phyloP scores from a whole-genome alignment of 2,329 filamentous ascomycete species.

The Orbilia blumenaviensis region DNA sequence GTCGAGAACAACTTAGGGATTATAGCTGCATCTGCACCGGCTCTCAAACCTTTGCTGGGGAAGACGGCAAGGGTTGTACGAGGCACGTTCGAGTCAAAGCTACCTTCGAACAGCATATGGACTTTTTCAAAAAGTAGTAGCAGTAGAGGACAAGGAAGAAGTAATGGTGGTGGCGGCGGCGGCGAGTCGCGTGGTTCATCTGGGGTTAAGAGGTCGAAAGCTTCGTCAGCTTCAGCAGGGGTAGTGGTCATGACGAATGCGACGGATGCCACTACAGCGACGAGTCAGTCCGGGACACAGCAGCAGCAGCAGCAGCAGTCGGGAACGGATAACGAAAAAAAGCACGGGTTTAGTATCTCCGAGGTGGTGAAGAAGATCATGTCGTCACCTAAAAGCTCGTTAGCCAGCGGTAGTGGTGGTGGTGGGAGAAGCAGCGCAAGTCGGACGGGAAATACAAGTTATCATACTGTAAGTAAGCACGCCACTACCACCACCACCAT shows the following conservation, averaged over 20 bases:
- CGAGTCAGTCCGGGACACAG: constrained; percentile 13
- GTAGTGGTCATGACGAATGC: not conserved
- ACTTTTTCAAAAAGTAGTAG: constrained; percentile 1
- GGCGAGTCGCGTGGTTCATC: constrained; percentile 9
- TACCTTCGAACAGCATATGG: constrained; percentile 26
- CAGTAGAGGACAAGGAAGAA: not conserved
- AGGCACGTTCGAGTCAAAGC: constrained; percentile 21
- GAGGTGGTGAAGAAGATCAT: constrained; percentile 36
- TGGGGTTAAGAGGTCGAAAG: constrained; percentile 16
- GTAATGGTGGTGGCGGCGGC: not conserved
- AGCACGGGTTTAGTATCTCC: constrained; percentile 21
- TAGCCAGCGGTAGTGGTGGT: not conserved
- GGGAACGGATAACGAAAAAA: not conserved
- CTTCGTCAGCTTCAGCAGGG: constrained; percentile 7
- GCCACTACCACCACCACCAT: no score
- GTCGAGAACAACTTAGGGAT: constrained; percentile 51
- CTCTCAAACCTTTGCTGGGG: constrained; percentile 41
- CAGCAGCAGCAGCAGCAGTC: no score
- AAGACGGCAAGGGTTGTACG: constrained; percentile 32
- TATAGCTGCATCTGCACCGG: constrained; percentile 50
- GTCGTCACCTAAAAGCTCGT: constrained; percentile 20
- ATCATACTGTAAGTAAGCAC: constrained; percentile 36
- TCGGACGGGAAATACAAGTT: constrained; percentile 36
- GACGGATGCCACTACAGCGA: not conserved
- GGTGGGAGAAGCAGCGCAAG: not conserved